Base-by-base conservation (phyloP, 257 asterid species). In the Petunia secreta region DNA sequence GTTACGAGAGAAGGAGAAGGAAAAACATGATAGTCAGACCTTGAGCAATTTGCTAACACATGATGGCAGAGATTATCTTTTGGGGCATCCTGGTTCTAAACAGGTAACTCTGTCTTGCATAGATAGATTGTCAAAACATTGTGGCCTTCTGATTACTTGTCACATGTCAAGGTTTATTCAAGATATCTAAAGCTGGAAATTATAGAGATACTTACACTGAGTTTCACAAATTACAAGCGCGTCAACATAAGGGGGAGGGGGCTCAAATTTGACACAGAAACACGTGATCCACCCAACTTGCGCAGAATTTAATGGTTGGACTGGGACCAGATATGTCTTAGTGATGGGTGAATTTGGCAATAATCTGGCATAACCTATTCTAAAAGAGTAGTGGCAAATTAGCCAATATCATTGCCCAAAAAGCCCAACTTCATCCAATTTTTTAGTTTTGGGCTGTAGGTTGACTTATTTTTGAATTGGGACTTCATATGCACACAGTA, bases 21-120 rank as follows among this genome's bases (percentile, higher is more conserved):
- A 87, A 79, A 82, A 83, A 80, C 91, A 80, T 59, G 91, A 85
- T 16, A 88, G 85, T 5, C 97, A 92, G 82, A 91, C 89, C 8
- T 77, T 92, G 55, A 34, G 41, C 36, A 86, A 77, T 80, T 78
- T 92, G 75, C 83, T 92, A 46, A 68, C 79, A 53, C 81, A 52
- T 75, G 81, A 43, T 25, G 84, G 75, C 13, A 85, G 91, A 78
- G 91, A 90, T 77, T 88, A 64, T 82, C 86, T 92, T 71, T 76
- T 91, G 83, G 81, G 80, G 39, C 87, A 87, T 37, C 52, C 84
- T 15, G 34, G 64, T 5, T 76, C 81, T 41, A 79, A 82, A 75
- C 84, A 81, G 89, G 95, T 87, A 84, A 46, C 58, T 75, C 63
- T 8, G 44, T 39, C 40, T 14, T 75, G 0, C 50, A 64, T 0